These are phyloP conservation scores for Falciphora oryzae DNA, from an alignment of 2,329 filamentous ascomycete species.

Conservation along the genomic window DNA sequence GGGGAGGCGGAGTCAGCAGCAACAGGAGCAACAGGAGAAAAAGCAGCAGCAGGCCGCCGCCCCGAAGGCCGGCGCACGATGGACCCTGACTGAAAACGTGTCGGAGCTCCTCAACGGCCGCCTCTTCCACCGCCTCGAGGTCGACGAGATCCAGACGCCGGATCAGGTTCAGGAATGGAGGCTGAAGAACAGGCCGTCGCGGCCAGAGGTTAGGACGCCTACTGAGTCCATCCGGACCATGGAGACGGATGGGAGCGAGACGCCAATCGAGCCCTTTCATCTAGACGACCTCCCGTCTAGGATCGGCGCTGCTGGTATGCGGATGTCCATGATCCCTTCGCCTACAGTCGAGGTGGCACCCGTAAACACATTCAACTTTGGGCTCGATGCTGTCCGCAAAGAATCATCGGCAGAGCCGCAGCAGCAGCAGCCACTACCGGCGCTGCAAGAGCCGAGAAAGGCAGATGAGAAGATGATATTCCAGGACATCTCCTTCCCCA, in stretches of 20 bases:
- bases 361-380: conserved; percentile 18
- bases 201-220: conserved; percentile 20
- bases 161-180: conserved; percentile 38
- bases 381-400: conserved; percentile 10
- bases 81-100: conserved; percentile 51
- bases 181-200: conserved; percentile 32
- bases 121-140: conserved; percentile 49
- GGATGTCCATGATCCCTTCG: conserved; percentile 21
- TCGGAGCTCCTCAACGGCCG: conserved; percentile 50
- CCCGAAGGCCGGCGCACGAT: conserved; percentile 33
- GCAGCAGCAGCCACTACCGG: conserved; percentile 6
- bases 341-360: conserved; percentile 24
- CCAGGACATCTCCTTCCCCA: conserved; percentile 23
- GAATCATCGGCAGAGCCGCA: background rate
- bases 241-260: conserved; percentile 28
- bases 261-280: conserved; percentile 43
- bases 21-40: conserved; percentile 20
- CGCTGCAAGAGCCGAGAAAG: background rate
- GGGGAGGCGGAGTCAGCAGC: conserved; percentile 15
- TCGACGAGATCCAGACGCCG: conserved; percentile 53
- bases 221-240: conserved; percentile 23
- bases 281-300: conserved; percentile 40
- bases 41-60: conserved; percentile 14
- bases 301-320: conserved; percentile 34
- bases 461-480: conserved; percentile 13